Evolutionary conservation across 495 filamentous ascomycete genomes (phyloP).

Genomic region (Hypoxylon cercidicola): DNA sequence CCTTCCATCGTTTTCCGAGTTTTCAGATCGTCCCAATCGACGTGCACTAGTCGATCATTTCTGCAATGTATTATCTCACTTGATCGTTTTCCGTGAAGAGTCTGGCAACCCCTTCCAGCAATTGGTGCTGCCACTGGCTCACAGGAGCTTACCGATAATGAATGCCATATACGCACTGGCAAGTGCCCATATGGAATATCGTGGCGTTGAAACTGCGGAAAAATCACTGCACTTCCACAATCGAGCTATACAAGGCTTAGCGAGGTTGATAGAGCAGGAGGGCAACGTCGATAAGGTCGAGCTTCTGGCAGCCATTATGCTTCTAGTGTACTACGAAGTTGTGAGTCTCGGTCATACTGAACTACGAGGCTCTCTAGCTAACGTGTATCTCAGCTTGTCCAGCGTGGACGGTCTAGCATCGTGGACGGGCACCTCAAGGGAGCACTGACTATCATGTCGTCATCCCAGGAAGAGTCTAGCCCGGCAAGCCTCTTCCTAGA

Average conservation of each 20-base stretch:
- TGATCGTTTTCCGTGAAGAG: conserved; percentile 72
- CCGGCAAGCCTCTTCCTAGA: conserved; percentile 66
- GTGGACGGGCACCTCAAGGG: conserved; percentile 69
- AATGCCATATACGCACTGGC: conserved; percentile 69
- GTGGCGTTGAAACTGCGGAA: conserved; percentile 64
- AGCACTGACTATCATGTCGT: conserved; percentile 67
- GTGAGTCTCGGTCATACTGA: conserved; percentile 49
- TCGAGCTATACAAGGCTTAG: conserved; percentile 67
- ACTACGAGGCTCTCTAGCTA: neutral
- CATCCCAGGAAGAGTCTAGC: conserved; percentile 56
- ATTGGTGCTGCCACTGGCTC: conserved; percentile 67
- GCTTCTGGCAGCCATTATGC: conserved; percentile 68
- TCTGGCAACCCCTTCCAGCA: conserved; percentile 71
- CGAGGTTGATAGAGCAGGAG: conserved; percentile 64
- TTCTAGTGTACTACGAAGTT: conserved; percentile 72
- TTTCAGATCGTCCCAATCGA: conserved; percentile 63
- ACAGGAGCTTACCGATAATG: conserved; percentile 61
- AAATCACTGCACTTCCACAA: conserved; percentile 69
- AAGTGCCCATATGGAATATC: conserved; percentile 68
- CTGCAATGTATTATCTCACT: conserved; percentile 69
- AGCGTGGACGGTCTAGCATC: conserved; percentile 66
- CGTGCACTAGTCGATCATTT: conserved; percentile 69
- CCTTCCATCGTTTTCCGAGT: conserved; percentile 64
- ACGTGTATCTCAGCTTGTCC: conserved; percentile 62
- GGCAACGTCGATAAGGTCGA: conserved; percentile 63